A percentile compares a stretch with the other conserved stretches of the same genome.
phyloP scores from a whole-genome alignment of 2,329 filamentous ascomycete genomes.

The Chalaropsis thielavioides region DNA sequence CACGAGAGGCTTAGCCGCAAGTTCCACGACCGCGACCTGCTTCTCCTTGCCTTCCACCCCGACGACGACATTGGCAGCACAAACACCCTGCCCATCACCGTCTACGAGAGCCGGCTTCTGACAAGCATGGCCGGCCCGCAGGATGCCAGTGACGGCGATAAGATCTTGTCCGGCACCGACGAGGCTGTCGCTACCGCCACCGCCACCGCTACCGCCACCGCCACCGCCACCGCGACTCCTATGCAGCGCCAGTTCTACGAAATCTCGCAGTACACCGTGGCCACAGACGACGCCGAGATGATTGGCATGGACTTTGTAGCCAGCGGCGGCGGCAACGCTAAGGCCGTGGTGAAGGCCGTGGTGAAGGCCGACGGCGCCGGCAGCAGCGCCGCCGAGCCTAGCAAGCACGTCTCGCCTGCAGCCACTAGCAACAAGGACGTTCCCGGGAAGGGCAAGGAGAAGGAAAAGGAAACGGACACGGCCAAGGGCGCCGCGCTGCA shows the following conservation, averaged over 20 bases:
- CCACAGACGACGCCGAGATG: conserved; percentile 94
- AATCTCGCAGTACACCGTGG: conserved; percentile 62
- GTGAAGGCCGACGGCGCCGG: conserved; percentile 18
- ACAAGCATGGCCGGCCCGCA: conserved; percentile 32
- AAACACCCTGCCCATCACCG: conserved; percentile 72
- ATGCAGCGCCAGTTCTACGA: conserved; percentile 64
- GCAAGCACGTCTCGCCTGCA: neutral
- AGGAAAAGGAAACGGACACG: conserved; percentile 22
- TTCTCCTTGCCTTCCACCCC: conserved; percentile 78
- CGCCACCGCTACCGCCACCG: conserved; percentile 40
- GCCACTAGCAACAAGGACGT: conserved; percentile 9
- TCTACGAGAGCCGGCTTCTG: conserved; percentile 56
- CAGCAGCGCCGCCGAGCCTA: conserved; percentile 22
- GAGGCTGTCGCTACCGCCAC: conserved; percentile 47
- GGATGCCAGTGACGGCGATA: conserved; percentile 47
- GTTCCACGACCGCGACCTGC: conserved; percentile 73
- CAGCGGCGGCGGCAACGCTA: conserved; percentile 66
- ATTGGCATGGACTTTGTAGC: conserved; percentile 92
- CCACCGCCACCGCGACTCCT: conserved; percentile 35
- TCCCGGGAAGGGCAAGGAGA: conserved; percentile 23
- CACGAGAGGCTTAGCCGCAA: conserved; percentile 60
- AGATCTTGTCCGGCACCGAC: conserved; percentile 31
- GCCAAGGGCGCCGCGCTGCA: conserved; percentile 23
- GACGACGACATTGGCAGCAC: conserved; percentile 38
- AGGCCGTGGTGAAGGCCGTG: conserved; percentile 45